Percentiles rank a stretch among this genome's conserved stretches.
Evolutionary conservation across 441 rosid species (phyloP).

Genomic region (Populus hybrid): DNA sequence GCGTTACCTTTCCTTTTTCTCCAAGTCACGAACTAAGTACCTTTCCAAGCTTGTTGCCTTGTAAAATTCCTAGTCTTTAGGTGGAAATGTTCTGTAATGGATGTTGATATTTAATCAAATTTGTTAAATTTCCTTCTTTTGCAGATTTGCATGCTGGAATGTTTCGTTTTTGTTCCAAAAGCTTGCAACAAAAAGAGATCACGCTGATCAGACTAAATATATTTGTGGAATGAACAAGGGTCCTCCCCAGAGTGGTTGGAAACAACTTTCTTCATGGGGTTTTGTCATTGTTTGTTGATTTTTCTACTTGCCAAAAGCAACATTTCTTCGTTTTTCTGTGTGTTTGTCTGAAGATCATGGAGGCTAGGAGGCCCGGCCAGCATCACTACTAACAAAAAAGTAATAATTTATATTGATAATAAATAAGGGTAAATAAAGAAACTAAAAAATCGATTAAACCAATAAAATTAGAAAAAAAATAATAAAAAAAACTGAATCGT

Average conservation of each 20-base stretch:
- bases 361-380: not conserved
- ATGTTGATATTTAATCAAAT: constrained; percentile 2
- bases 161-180: constrained; percentile 22
- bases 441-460: no score
- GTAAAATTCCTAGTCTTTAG: not conserved
- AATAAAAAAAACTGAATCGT: no score
- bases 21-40: constrained; percentile 13
- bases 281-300: not conserved
- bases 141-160: constrained; percentile 28
- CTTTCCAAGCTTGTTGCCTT: constrained; percentile 13
- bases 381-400: no score
- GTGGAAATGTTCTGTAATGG: constrained; percentile 1
- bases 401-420: no score
- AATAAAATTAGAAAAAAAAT: no score
- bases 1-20: constrained; percentile 29
- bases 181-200: not conserved
- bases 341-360: not conserved
- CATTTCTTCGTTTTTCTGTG: no score
- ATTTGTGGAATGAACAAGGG: no score
- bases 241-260: not conserved
- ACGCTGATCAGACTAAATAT: not conserved
- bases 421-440: no score
- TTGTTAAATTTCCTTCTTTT: not conserved
- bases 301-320: not conserved
- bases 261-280: not conserved